Evolutionary conservation across 169 alveolate species (phyloP).

Genomic region (Blepharisma undulans): DNA sequence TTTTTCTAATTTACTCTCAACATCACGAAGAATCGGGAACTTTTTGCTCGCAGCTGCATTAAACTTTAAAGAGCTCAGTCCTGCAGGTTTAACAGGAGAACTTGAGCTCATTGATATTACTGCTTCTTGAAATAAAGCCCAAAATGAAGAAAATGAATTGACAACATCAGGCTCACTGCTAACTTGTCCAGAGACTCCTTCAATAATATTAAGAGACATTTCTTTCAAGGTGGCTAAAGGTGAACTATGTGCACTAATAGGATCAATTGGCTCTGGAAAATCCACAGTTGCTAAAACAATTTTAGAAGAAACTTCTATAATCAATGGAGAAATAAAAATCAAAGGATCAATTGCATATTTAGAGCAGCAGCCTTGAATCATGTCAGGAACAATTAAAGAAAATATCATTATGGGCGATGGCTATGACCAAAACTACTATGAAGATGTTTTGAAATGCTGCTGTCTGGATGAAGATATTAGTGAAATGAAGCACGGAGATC

Average conservation of each 20-base stretch:
- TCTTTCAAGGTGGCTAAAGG: neutral
- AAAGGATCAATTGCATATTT: constrained; percentile 8
- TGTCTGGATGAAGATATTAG: constrained; percentile 72
- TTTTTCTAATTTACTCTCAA: neutral
- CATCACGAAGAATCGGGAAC: neutral
- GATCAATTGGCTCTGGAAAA: constrained; percentile 25
- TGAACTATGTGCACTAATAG: neutral
- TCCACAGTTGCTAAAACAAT: neutral
- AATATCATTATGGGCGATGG: constrained; percentile 21
- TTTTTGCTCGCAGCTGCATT: neutral
- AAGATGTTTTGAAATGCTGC: constrained; percentile 67
- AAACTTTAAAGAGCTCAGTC: neutral
- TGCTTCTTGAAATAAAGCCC: neutral
- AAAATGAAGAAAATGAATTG: neutral
- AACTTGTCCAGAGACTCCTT: neutral
- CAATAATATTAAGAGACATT: neutral
- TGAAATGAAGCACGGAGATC: constrained; percentile 85
- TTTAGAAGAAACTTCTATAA: neutral
- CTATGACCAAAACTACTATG: constrained; percentile 46
- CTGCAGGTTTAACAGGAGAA: neutral
- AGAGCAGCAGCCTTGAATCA: constrained; percentile 15
- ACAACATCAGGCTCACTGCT: neutral
- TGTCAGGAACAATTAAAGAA: constrained; percentile 8
- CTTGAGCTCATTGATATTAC: neutral
- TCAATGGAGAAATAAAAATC: constrained; percentile 31